These are phyloP conservation scores for Ambrosiella cleistominuta DNA, from an alignment of 2,329 filamentous ascomycete genomes.

Conservation along the genomic window DNA sequence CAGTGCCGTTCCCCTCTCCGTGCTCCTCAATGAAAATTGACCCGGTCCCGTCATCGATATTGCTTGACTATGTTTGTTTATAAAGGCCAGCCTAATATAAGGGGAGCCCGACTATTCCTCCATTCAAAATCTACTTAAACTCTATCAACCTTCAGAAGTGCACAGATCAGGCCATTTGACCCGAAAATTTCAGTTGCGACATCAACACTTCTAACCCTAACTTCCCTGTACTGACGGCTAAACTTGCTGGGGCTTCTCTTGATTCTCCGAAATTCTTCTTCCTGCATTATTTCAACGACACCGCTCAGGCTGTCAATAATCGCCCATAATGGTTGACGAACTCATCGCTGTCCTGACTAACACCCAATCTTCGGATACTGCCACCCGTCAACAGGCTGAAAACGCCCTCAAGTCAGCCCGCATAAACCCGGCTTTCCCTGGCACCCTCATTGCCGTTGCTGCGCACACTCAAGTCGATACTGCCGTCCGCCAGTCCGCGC, in stretches of 20 bases:
- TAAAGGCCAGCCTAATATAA: no score
- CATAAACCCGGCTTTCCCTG: slow-evolving; percentile 52
- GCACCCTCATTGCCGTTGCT: slow-evolving; percentile 65
- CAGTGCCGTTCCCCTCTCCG: no score
- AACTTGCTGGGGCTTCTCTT: background rate
- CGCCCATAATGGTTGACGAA: slow-evolving; percentile 63
- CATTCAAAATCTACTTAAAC: no score
- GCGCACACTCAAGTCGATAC: slow-evolving; percentile 55
- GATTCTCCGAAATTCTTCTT: background rate
- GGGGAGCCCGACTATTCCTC: no score
- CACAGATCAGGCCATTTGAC: background rate
- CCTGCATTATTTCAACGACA: background rate
- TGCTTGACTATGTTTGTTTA: no score
- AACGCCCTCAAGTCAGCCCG: slow-evolving; percentile 59
- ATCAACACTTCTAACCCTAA: background rate
- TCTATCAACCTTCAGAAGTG: no score
- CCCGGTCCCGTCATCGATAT: no score
- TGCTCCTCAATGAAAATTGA: no score
- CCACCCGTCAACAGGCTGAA: slow-evolving; percentile 71
- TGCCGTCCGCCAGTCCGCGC: slow-evolving; percentile 64
- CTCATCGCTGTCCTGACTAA: slow-evolving; percentile 74
- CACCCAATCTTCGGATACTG: slow-evolving; percentile 63
- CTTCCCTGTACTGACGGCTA: background rate
- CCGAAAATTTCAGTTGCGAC: background rate
- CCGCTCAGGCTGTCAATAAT: background rate